phyloP scores from a whole-genome alignment of 2,329 filamentous ascomycete species.

The Exophiala oligosperma region DNA sequence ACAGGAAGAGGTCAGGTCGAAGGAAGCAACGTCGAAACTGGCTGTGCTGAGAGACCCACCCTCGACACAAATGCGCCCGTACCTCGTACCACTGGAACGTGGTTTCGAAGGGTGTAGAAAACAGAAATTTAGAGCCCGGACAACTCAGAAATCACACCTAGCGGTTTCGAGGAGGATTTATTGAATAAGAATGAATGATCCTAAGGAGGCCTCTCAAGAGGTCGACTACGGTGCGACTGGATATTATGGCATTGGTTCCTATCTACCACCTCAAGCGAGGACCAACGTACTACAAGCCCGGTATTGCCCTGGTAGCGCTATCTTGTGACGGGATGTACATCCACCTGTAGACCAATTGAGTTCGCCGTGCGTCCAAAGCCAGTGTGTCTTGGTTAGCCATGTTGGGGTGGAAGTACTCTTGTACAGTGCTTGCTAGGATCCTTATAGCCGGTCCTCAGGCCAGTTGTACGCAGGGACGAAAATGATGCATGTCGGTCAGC shows the following conservation, averaged over 20 bases:
- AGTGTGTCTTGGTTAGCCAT: constrained; percentile 11
- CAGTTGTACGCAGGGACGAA: constrained; percentile 2
- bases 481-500: constrained; percentile 16
- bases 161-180: background rate
- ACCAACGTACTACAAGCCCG: constrained; percentile 1
- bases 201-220: background rate
- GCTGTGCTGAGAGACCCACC: constrained; percentile 18
- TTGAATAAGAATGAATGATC: background rate
- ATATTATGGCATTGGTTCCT: constrained; percentile 8
- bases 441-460: constrained; percentile 9
- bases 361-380: constrained; percentile 13
- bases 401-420: background rate
- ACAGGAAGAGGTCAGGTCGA: constrained; percentile 18
- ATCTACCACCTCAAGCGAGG: constrained; percentile 6
- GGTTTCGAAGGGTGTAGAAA: constrained; percentile 20
- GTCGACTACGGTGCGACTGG: background rate
- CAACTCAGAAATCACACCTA: constrained; percentile 1
- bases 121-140: constrained; percentile 10
- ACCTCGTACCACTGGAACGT: constrained; percentile 26
- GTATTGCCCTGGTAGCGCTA: constrained; percentile 10
- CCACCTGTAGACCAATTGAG: constrained; percentile 14
- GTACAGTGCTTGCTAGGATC: constrained; percentile 6
- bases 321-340: constrained; percentile 21
- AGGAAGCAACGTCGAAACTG: constrained; percentile 14
- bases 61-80: constrained; percentile 12